Evolutionary conservation across 148 eudicot genomes (phyloP).

Genomic region (Fagopyrum homotropicum): DNA sequence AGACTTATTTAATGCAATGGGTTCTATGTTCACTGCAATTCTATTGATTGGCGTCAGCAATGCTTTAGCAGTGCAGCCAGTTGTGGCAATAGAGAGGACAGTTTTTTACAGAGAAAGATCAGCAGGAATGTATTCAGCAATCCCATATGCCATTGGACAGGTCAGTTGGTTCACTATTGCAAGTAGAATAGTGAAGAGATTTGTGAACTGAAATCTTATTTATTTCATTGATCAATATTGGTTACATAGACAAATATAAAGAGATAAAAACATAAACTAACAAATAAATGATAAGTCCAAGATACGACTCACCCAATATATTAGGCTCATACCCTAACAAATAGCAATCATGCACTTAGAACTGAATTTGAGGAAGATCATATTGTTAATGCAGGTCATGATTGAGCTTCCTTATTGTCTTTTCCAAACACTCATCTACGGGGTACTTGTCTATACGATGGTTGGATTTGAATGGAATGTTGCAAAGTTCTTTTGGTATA

Average conservation of each 20-base stretch:
- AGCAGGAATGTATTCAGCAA: slow-evolving; percentile 9
- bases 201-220: neutral
- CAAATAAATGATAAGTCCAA: neutral
- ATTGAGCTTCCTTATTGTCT: slow-evolving; percentile 25
- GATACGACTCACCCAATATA: neutral
- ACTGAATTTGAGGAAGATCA: too few species aligned
- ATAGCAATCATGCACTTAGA: too few species aligned
- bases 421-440: slow-evolving; percentile 18
- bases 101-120: slow-evolving; percentile 14
- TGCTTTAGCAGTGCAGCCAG: neutral
- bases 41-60: neutral
- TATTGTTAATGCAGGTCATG: slow-evolving; percentile 15
- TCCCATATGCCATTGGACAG: slow-evolving; percentile 17
- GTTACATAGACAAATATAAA: neutral
- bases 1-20: slow-evolving; percentile 15
- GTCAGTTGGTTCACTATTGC: neutral
- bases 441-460: slow-evolving; percentile 22
- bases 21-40: slow-evolving; percentile 14
- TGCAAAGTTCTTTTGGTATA: slow-evolving; percentile 26
- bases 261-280: too few species aligned
- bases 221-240: too few species aligned
- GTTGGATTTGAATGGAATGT: slow-evolving; percentile 21
- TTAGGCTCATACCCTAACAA: too few species aligned
- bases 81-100: neutral
- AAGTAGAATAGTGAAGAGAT: too few species aligned